Base-by-base conservation (phyloP, 2,329 filamentous ascomycete genomes). In the Magnaporthiopsis rhizophila region DNA sequence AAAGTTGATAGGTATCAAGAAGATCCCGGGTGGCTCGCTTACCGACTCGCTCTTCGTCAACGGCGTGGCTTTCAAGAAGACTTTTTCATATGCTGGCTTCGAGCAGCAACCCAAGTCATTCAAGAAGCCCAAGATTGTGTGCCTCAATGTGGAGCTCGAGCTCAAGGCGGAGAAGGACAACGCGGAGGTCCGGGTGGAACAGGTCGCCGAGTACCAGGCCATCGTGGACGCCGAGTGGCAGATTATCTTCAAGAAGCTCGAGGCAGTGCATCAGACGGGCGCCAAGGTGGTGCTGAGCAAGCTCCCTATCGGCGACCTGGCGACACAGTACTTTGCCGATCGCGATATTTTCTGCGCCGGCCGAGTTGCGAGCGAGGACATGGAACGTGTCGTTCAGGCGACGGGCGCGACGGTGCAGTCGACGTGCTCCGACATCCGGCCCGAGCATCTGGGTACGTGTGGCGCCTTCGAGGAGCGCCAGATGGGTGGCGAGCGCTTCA, bases 161-260 rank as follows among this genome's bases (percentile, higher is more conserved):
- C 83, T 99, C 71, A 99, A 99, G 87, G 94, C 91, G 67, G 95
- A 99, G 78, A 99, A 97, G 84, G 95, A 99, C 81, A 99, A 99
- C 73, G 95, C 95, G 66, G 95, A 99, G 81, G 92, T 99, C 68
- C 89, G 95, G 66, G 93, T 99, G 65, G 95, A 98, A 79, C 93
- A 98, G 78, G 95, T 99, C 63, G 96, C 94, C 26, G 95, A 99
- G 80, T 99, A 99, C 81, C 95, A 99, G 80, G 95, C 95, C 68
- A 97, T 99, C 71, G 95, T 99, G 74, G 95, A 99, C 74, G 95
- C 95, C 36, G 95, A 99, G 79, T 99, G 95, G 95, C 92, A 97
- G 79, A 99, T 99, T 75, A 99, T 99, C 77, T 98, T 89, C 86
- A 94, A 97, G 83, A 99, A 99, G 84, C 90, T 99, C 76, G 95